Conservation (phyloP, 352 stramenopile genomes). For the Phytopythium montanum region DNA sequence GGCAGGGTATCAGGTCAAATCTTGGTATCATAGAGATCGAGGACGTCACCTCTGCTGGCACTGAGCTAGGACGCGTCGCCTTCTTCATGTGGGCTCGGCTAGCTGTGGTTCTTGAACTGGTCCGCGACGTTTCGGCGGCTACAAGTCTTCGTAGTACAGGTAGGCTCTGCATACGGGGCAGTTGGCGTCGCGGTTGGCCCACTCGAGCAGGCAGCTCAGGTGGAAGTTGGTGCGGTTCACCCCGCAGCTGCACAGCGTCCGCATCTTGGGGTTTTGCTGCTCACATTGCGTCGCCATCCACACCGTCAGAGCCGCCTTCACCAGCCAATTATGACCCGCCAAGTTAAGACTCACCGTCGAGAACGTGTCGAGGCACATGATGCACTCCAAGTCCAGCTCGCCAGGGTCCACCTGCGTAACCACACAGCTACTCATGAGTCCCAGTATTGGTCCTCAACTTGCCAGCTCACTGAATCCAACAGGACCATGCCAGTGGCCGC, state of each 20-base stretch:
- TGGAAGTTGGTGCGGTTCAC: slow-evolving; percentile 91
- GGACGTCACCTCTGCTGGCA: not conserved
- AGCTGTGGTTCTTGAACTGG: not conserved
- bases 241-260: slow-evolving; percentile 84
- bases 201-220: slow-evolving; percentile 85
- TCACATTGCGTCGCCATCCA: not conserved
- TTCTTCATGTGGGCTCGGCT: not conserved
- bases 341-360: slow-evolving; percentile 18
- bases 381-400: slow-evolving; percentile 77
- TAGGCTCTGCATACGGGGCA: slow-evolving; percentile 85
- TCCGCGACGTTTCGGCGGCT: not conserved
- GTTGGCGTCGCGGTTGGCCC: slow-evolving; percentile 79
- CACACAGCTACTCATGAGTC: slow-evolving; percentile 5
- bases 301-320: slow-evolving; percentile 3
- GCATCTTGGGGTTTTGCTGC: slow-evolving; percentile 74
- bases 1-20: not conserved
- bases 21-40: not conserved
- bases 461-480: not conserved
- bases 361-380: slow-evolving; percentile 86
- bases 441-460: slow-evolving; percentile 5
- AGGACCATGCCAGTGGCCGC: slow-evolving; percentile 47
- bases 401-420: slow-evolving; percentile 42
- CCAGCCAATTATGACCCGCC: too few relatives aligned
- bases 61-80: too few relatives aligned
- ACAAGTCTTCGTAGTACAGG: slow-evolving; percentile 85